Evolutionary conservation across 2,329 filamentous ascomycete genomes (phyloP).

Genomic region (Clonostachys sp.): DNA sequence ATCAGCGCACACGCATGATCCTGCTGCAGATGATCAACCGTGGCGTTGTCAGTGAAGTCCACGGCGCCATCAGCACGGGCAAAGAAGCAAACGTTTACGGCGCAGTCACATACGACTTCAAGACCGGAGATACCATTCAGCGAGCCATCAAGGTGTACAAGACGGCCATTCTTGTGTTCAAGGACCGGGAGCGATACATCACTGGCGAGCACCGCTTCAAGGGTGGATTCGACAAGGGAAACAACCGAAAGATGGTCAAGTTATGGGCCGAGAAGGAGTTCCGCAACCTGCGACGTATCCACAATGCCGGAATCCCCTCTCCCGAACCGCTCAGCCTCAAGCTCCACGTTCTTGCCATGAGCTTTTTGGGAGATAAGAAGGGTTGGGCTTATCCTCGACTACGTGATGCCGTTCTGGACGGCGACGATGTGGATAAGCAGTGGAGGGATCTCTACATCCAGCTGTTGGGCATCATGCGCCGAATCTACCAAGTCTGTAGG

Average conservation of each 20-base stretch:
- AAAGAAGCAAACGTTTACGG: conserved; percentile 99
- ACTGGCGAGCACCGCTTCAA: conserved; percentile 91
- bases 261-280: conserved; percentile 99
- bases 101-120: conserved; percentile 62
- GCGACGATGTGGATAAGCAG: conserved; percentile 62
- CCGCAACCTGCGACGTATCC: conserved; percentile 81
- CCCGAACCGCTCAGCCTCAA: conserved; percentile 87
- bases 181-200: conserved; percentile 94
- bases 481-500: conserved; percentile 86
- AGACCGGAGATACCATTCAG: conserved; percentile 54
- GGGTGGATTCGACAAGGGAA: conserved; percentile 87
- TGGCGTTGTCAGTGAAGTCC: conserved; percentile 81
- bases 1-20: conserved; percentile 92
- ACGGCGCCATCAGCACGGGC: conserved; percentile 92
- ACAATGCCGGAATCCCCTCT: conserved; percentile 80
- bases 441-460: conserved; percentile 81
- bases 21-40: conserved; percentile 94
- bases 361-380: conserved; percentile 81
- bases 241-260: conserved; percentile 95
- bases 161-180: conserved; percentile 95
- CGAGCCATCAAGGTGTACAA: conserved; percentile 98
- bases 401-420: conserved; percentile 74
- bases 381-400: conserved; percentile 86
- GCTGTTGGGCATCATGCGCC: conserved; percentile 82
- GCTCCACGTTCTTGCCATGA: conserved; percentile 94